Percentiles rank a stretch among this genome's conserved stretches.
These are phyloP conservation scores for Teratosphaeria viscida DNA, from an alignment of 2,329 filamentous ascomycete species.

Conservation along the genomic window DNA sequence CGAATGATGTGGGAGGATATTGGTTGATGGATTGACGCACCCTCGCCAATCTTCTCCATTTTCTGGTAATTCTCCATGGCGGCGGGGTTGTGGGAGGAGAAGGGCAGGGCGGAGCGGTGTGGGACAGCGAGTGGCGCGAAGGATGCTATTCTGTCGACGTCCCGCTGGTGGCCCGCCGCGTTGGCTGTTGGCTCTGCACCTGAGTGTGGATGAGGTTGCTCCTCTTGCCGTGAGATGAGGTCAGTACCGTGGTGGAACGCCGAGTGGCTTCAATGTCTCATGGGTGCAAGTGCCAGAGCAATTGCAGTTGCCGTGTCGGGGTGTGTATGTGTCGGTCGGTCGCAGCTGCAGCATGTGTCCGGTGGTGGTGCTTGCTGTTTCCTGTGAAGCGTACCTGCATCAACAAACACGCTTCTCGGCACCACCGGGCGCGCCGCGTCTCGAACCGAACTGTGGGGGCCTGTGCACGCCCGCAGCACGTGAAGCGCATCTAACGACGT, in stretches of 20 bases:
- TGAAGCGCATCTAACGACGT: not conserved
- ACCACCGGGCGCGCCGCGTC: not conserved
- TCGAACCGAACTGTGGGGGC: not conserved
- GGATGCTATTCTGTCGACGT: constrained; percentile 3
- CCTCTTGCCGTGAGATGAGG: not conserved
- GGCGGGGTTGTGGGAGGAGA: constrained; percentile 4
- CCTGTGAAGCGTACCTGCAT: not conserved
- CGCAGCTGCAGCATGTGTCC: not conserved
- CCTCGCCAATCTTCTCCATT: constrained; percentile 92
- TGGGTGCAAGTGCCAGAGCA: not conserved
- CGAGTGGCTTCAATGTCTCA: not conserved
- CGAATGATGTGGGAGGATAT: too few species aligned
- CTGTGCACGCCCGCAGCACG: not conserved
- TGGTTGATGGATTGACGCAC: constrained; percentile 39
- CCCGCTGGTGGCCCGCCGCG: not conserved
- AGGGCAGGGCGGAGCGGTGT: not conserved
- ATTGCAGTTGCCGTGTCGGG: too few species aligned
- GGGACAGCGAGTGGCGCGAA: not conserved
- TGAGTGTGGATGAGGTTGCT: not conserved
- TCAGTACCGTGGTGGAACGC: too few species aligned
- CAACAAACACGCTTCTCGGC: constrained; percentile 5
- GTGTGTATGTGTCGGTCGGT: not conserved
- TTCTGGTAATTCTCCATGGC: constrained; percentile 92
- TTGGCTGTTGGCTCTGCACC: not conserved
- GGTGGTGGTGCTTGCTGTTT: constrained; percentile 1